Percentiles rank a stretch among this genome's conserved stretches.
phyloP scores from a whole-genome alignment of 805 yeast species.

The Sugiyamaella lignohabitans region DNA sequence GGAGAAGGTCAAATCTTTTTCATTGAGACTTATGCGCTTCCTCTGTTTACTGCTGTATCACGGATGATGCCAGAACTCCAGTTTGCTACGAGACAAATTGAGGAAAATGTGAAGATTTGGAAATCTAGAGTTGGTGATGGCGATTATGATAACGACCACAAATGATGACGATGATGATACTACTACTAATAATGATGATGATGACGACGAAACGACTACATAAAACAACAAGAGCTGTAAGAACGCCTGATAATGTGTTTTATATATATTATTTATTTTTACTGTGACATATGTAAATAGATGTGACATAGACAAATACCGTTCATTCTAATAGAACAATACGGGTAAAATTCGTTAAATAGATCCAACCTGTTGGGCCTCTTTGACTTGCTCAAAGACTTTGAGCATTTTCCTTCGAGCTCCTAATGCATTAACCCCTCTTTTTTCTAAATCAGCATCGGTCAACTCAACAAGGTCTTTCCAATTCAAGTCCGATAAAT shows the following conservation, averaged over 20 bases:
- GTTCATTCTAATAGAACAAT: too few species aligned
- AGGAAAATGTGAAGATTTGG: constrained; percentile 16
- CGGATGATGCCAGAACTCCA: constrained; percentile 45
- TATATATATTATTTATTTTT: too few species aligned
- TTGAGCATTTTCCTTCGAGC: constrained; percentile 91
- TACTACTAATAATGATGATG: too few species aligned
- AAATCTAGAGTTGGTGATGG: not conserved
- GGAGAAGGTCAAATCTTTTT: constrained; percentile 76
- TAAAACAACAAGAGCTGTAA: too few species aligned
- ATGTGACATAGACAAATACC: too few species aligned
- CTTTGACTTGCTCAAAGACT: constrained; percentile 79
- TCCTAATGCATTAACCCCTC: constrained; percentile 91
- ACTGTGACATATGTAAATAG: not conserved
- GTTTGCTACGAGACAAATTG: constrained; percentile 20
- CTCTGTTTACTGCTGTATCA: constrained; percentile 61
- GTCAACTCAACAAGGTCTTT: constrained; percentile 61
- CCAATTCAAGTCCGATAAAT: constrained; percentile 73
- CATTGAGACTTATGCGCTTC: constrained; percentile 72
- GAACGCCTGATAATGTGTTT: too few species aligned
- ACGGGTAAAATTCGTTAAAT: too few species aligned
- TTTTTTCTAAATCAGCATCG: constrained; percentile 61
- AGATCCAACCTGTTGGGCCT: constrained; percentile 36
- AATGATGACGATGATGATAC: too few species aligned
- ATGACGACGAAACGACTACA: too few species aligned
- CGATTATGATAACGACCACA: too few species aligned